Evolutionary conservation across 257 asterid species (phyloP), one percentile per base, ranked within the genome.

Genomic region (Capsicum pubescens): DNA sequence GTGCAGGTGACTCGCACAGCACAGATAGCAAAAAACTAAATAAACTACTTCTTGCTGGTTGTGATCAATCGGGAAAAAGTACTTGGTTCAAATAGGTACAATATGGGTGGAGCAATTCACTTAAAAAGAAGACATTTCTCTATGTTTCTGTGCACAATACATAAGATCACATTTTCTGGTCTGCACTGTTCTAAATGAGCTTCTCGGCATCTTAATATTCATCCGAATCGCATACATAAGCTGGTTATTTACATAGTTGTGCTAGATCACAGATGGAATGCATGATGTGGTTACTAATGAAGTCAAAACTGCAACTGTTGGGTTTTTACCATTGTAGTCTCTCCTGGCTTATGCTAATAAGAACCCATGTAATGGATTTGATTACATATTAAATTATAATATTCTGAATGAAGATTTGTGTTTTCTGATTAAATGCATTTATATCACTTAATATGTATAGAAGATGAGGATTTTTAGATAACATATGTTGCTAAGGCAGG

Each of bases 71-170:
- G 1, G 99, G 99, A 61, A 91, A 97, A 0, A 95, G 98, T 86
- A 92, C 98, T 21, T 87, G 95, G 84, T 97, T 89, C 84, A 97
- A 97, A 88, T 99, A 95, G 96, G 99, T 95, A 90, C n/a, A 42
- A 42, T 72, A 63, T 26, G 19, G 78, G 9, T 26, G 60, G 70
- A 48, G 54, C 11, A 10, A 57, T 61, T 60, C 68, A 26, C 59
- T 42, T 8, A 44, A 60, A 55, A 17, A n/a, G 59, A 44, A n/a
- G 57, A 44, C 35, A 21, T 71, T 69, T 36, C 52, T 2, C 0
- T 39, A 39, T 69, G 32, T 69, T 44, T 71, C 57, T 39, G 2
- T 68, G 56, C 5, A 39, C 42, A 39, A 39, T 39, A 39, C 66
- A 59, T 59, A 59, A 56, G 32, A 59, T 59, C 7, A 11, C 66